These are phyloP conservation scores for Chlorella sp. DNA, from an alignment of 139 green algal species.

Conservation along the genomic window DNA sequence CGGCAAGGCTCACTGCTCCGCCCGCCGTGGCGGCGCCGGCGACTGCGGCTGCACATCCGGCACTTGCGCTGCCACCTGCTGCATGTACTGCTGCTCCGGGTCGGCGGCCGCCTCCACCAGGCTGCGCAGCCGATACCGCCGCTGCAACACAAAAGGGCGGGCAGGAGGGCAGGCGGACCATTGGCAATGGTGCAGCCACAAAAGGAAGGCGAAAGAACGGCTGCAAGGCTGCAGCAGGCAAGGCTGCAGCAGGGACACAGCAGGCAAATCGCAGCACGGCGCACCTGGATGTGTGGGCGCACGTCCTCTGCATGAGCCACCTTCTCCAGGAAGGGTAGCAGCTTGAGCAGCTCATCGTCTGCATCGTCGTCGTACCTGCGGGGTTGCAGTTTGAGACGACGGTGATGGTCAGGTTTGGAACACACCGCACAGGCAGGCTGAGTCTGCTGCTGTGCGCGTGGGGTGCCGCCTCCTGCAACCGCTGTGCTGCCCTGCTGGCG, in stretches of 20 bases:
- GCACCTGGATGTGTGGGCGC: slow-evolving; percentile 33
- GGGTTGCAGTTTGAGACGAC: not conserved
- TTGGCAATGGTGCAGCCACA: too few species aligned
- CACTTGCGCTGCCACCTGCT: not conserved
- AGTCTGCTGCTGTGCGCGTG: too few species aligned
- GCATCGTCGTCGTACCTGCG: slow-evolving; percentile 84
- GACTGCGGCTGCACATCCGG: not conserved
- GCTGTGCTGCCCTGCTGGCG: too few species aligned
- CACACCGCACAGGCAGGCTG: too few species aligned
- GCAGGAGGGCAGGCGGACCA: not conserved
- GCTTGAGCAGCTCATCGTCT: slow-evolving; percentile 83
- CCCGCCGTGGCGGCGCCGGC: not conserved
- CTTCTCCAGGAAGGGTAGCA: slow-evolving; percentile 94
- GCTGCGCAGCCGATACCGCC: slow-evolving; percentile 17
- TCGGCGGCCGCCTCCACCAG: slow-evolving; percentile 19
- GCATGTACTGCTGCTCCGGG: not conserved
- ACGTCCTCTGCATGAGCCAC: slow-evolving; percentile 56
- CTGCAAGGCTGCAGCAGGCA: too few species aligned
- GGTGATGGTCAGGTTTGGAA: too few species aligned
- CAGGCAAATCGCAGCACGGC: not conserved
- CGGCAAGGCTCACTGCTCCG: not conserved
- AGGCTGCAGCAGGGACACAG: not conserved
- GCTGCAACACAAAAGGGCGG: not conserved
- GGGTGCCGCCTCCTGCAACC: too few species aligned
- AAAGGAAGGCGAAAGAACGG: too few species aligned